Evolutionary conservation across 2,329 filamentous ascomycete species (phyloP), one percentile per base, ranked within the genome.

Genomic region (Fusarium floridanum): DNA sequence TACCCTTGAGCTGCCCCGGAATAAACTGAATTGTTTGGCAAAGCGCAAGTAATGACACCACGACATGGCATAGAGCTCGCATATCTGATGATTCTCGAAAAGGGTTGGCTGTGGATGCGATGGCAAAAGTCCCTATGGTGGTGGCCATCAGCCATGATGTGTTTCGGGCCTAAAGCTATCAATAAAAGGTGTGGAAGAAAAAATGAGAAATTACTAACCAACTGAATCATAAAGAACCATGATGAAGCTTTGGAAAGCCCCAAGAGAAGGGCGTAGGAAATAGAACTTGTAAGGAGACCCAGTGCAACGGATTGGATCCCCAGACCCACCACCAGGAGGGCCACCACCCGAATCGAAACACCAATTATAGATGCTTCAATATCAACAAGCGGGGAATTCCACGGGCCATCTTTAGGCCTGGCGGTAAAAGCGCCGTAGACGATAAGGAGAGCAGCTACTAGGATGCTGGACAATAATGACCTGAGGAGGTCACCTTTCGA

Each of bases 221-320:
- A 71, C 50, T 79, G 77, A 4, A 81, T 78, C 0, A 73, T 75
- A 32, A 81, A 84, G 63, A 78, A 82, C 83, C 84, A 86, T 3
- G 79, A 74, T 0, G 76, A 66, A 0, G 81, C 80, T 24, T 85
- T 85, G 0, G 72, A 55, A 0, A 79, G 24, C 0, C 80, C 83
- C 2, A 83, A 43, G 0, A 71, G 16, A 1, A 83, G 8, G 0
- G 73, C 71, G 1, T 71, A 39, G 3, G 67, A 37, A 11, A 78
- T 6, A 0, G 73, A 48, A 4, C 63, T 71, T 5, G 64, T 68
- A 0, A 76, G 75, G 2, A 80, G 69, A 0, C 81, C 83, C 29
- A 81, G 71, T 0, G 75, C 16, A 4, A 76, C 27, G 0, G 55
- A 55, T 45, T 83, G 77, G 1, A 74, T 12, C 2, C 37, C 60